Evolutionary conservation across 2,329 filamentous ascomycete species (phyloP), one percentile per base, ranked within the genome.

Genomic region (Ascochyta lentis): DNA sequence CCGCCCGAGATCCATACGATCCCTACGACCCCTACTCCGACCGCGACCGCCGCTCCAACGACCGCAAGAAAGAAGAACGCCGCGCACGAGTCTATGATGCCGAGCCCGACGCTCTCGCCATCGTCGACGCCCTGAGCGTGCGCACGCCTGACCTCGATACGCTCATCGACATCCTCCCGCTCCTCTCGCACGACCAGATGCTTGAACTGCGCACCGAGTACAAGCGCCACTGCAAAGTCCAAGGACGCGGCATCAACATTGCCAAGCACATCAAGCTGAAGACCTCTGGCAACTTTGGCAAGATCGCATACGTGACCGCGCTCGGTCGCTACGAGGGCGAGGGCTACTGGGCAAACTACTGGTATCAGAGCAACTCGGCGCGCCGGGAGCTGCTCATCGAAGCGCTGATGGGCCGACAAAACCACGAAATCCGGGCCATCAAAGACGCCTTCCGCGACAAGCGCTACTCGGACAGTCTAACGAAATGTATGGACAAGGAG

Each of bases 311-410:
- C 74, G 87, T 93, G 3, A 93, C 91, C 2, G 92, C 94, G 0
- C 84, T 98, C 0, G 95, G 95, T 9, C 84, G 85, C 48, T 98
- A 92, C 88, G 95, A 97, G 78, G 89, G 88, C 65, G 95, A 99
- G 75, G 91, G 92, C 0, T 96, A 96, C 81, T 99, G 95, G 93
- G 92, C 94, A 56, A 98, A 97, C 75, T 96, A 92, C 76, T 98
- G 92, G 88, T 98, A 97, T 78, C 94, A 97, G 72, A 88, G 89
- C 34, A 90, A 94, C 75, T 90, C 89, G 67, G 91, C 88, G 7
- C 85, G 92, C 3, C 86, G 93, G 6, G 94, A 98, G 76, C 82
- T 99, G 33, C 84, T 99, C 49, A 97, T 98, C 67, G 95, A 99
- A 77, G 86, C 88, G 6, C 83, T 99, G 19, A 96, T 97, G 87